Evolutionary conservation across 2,329 filamentous ascomycete genomes (phyloP), one percentile per base, ranked within the genome.

Genomic region (Drechslerella dactyloides): DNA sequence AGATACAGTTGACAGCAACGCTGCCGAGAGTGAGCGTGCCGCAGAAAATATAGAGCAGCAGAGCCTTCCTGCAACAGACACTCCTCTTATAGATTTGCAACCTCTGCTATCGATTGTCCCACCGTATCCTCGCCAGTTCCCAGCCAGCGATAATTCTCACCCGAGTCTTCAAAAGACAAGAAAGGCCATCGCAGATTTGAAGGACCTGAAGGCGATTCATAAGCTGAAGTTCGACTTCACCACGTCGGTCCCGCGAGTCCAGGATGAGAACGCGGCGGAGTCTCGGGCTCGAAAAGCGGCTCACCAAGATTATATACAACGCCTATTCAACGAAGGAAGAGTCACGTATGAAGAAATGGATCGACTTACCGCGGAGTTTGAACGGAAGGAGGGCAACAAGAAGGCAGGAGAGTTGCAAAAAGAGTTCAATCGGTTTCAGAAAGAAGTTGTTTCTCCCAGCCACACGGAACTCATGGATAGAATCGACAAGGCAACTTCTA

Each of bases 81-180:
- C 55, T 8, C 27, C 24, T 11, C 46, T 64, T 33, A 50, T 97
- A 2, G 93, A 99, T 77, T 89, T 97, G 24, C 97, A 94, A 2
- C 86, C 94, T 27, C 85, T 99, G 1, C 90, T 99, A 2, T 97
- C 94, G 0, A 83, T 99, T 30, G 94, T 94, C 7, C 94, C 94
- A 0, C 90, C 94, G 1, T 97, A 96, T 78, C 94, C 94, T 1
- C 88, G 93, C 6, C 93, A 97, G 77, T 90, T 97, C 76, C 94
- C 94, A 7, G 94, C 94, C 0, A 90, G 97, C 15, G 97, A 96
- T 79, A 99, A 97, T 77, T 96, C 87, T 75, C 94, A 99, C 77
- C 94, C 94, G 0, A 89, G 96, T 74, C 84, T 99, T n/a, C 85
- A 89, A 0, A 84, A 87, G 1, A 93, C 90, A 52, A 87, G 94